Evolutionary conservation across 1,139 yeast genomes (phyloP), one percentile per base, ranked within the genome.

Genomic region (Chernovozyma aurita): DNA sequence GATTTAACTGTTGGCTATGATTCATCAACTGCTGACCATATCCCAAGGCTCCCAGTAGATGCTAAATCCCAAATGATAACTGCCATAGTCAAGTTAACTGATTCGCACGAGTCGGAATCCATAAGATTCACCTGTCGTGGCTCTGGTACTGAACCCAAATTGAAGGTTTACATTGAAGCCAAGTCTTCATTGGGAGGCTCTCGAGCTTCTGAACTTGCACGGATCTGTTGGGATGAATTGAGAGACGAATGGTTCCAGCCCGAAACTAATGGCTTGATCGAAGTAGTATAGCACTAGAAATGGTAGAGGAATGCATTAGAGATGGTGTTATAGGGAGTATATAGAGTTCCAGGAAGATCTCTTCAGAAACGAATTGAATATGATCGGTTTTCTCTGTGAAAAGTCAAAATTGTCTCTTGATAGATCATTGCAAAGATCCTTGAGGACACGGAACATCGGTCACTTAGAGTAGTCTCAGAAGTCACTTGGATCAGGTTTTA

Each of bases 131-230:
- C 97, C 0, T 80, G 86, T 34, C 71, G 98, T 35, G 97, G 97
- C 0, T 86, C 96, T 4, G 98, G 98, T 8, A 92, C 98, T 0
- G 98, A 92, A 55, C 97, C 97, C 3, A 92, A 92, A 53, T 65
- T 92, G 43, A 92, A 92, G 57, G 86, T 90, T 1, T 92, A 92
- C 59, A 81, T 92, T 30, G 97, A 92, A 55, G 95, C 95, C 0
- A 61, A 59, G 28, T 73, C 85, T 0, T 40, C 45, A 1, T 47
- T 55, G 4, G 46, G 49, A 9, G 82, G 73, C 32, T 52, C 46
- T 2, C 49, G 55, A 4, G 86, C 96, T 0, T 42, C 48, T 2
- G 45, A 37, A 0, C 53, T 82, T 11, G 92, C 95, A 0, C 57
- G 59, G 11, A 59, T 64, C 21, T 83, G 87, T n/a, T 90, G 97